Conservation (phyloP, 345 rosid genomes). For the Melaleuca alternifolia region DNA sequence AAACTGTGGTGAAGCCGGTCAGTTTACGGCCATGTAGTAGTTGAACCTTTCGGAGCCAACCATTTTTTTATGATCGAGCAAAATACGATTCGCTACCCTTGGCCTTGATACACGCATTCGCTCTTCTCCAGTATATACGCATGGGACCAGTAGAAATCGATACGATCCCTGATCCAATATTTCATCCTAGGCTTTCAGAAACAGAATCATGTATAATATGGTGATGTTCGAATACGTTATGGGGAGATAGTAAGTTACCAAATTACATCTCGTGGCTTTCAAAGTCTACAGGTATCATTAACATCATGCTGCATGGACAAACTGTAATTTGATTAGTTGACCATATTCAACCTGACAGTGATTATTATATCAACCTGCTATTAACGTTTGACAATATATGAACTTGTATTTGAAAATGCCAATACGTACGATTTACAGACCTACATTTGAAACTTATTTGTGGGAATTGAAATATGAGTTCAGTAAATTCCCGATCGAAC, state of each 20-base stretch:
- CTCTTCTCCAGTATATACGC: neutral
- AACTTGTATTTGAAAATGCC: neutral
- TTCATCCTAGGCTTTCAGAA: neutral
- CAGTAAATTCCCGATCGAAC: neutral
- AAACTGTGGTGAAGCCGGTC: neutral
- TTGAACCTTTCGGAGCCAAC: fast-evolving
- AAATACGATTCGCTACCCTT: neutral
- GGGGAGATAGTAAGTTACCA: neutral
- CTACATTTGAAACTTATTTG: neutral
- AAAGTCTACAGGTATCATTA: neutral
- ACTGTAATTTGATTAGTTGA: neutral
- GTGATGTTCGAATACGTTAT: neutral
- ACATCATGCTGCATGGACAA: neutral
- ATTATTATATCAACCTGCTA: neutral
- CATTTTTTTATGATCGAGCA: neutral
- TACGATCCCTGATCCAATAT: neutral
- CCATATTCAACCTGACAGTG: neutral
- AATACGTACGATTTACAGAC: neutral
- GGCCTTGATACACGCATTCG: neutral
- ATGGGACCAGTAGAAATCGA: neutral
- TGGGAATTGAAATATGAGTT: neutral
- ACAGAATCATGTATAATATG: neutral
- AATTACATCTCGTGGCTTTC: neutral
- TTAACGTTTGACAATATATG: neutral
- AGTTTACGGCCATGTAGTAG: neutral